Conservation (phyloP, 108 stramenopile species). For the Discostella pseudostelligera region DNA sequence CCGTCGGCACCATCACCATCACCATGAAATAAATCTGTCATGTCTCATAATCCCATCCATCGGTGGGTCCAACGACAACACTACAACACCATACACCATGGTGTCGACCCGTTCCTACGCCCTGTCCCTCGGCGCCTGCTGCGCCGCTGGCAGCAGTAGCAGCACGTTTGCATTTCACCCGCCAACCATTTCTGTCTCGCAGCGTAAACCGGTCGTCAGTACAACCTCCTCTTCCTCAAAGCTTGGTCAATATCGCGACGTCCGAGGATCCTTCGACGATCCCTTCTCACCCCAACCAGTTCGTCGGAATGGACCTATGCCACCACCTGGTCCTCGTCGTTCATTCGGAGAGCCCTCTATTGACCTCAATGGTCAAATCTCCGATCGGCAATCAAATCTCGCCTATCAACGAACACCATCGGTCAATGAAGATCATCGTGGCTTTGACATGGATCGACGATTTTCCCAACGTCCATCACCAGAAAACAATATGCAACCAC, state of each 20-base stretch:
- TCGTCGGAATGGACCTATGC: neutral
- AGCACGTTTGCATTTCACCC: slow-evolving; percentile 3
- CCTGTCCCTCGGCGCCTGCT: slow-evolving; percentile 20
- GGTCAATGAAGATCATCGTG: slow-evolving; percentile 39
- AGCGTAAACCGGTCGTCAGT: neutral
- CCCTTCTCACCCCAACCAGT: slow-evolving; percentile 4
- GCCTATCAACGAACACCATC: slow-evolving; percentile 17
- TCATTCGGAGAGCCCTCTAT: slow-evolving; percentile 19
- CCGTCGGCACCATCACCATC: too few relatives aligned
- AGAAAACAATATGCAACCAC: neutral
- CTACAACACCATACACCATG: neutral
- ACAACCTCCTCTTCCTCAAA: neutral
- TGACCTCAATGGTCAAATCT: slow-evolving; percentile 25
- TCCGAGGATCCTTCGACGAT: slow-evolving; percentile 12
- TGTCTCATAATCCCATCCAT: too few relatives aligned
- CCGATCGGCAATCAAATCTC: slow-evolving; percentile 27
- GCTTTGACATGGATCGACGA: slow-evolving; percentile 30
- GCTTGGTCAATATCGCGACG: neutral
- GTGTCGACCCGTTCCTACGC: slow-evolving; percentile 11
- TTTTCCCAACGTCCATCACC: slow-evolving; percentile 35
- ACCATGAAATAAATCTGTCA: too few relatives aligned
- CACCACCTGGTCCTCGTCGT: neutral
- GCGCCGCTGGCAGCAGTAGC: slow-evolving; percentile 9
- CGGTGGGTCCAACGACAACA: too few relatives aligned
- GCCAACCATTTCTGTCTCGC: slow-evolving; percentile 1